phyloP scores from a whole-genome alignment of 2,329 filamentous ascomycete species.

The Fusarium chuoi region DNA sequence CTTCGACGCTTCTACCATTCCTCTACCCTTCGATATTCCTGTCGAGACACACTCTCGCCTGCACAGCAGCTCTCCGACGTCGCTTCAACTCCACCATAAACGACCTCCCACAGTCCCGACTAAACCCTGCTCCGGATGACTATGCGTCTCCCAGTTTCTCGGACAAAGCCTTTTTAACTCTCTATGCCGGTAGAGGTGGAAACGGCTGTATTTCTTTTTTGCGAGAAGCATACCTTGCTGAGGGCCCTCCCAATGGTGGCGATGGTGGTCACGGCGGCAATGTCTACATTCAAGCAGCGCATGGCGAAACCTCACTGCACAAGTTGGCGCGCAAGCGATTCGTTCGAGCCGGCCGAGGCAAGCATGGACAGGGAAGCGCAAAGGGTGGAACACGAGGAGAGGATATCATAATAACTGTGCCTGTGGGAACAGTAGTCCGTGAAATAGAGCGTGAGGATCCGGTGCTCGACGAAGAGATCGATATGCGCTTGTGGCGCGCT shows the following conservation, averaged over 20 bases:
- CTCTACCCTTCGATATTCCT: conserved; percentile 61
- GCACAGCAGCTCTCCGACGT: conserved; percentile 21
- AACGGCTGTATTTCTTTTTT: conserved; percentile 95
- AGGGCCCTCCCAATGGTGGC: conserved; percentile 93
- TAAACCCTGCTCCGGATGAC: conserved; percentile 86
- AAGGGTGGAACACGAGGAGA: conserved; percentile 82
- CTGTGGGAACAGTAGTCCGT: conserved; percentile 89
- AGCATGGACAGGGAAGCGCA: conserved; percentile 79
- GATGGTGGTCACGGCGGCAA: conserved; percentile 93
- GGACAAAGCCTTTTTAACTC: conserved; percentile 81
- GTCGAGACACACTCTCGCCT: conserved; percentile 19
- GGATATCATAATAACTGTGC: conserved; percentile 88
- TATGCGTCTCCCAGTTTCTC: conserved; percentile 86
- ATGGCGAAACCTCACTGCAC: conserved; percentile 91
- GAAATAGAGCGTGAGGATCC: conserved; percentile 85
- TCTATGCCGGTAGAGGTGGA: conserved; percentile 84
- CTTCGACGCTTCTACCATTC: conserved; percentile 51
- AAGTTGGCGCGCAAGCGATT: conserved; percentile 84
- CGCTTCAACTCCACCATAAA: conserved; percentile 48
- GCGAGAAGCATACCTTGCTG: conserved; percentile 87
- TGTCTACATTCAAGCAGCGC: conserved; percentile 92
- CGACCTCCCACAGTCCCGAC: conserved; percentile 62
- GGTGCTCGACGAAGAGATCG: conserved; percentile 69
- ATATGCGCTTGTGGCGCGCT: conserved; percentile 47
- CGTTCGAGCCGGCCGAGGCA: conserved; percentile 79